Percentiles rank a stretch among this genome's conserved stretches.
phyloP scores from a whole-genome alignment of 495 filamentous ascomycete species.

The Ramalina peruviana region DNA sequence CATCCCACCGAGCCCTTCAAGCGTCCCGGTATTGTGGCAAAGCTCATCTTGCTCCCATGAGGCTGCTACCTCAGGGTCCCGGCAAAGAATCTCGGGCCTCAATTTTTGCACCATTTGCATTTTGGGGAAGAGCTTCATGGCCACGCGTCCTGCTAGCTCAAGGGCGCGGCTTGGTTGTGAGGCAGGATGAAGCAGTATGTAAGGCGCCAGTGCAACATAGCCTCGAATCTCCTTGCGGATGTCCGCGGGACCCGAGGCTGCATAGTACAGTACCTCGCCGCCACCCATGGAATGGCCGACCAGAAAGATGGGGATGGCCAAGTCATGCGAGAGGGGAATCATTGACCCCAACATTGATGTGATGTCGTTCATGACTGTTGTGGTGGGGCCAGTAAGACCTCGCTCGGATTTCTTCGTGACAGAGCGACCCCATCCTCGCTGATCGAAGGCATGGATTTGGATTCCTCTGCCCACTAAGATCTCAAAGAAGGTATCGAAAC shows the following conservation, averaged over 20 bases:
- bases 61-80: constrained; percentile 45
- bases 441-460: constrained; percentile 61
- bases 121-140: constrained; percentile 46
- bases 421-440: constrained; percentile 53
- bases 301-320: constrained; percentile 56
- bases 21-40: constrained; percentile 64
- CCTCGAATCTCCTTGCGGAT: constrained; percentile 37
- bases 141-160: constrained; percentile 48
- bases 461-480: constrained; percentile 56
- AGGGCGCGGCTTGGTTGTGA: constrained; percentile 43
- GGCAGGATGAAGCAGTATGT: constrained; percentile 50
- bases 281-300: constrained; percentile 84
- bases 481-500: constrained; percentile 55
- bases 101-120: constrained; percentile 43
- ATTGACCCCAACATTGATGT: constrained; percentile 46
- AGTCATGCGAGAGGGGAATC: constrained; percentile 17
- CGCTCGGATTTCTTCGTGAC: constrained; percentile 33
- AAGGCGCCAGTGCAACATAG: constrained; percentile 53
- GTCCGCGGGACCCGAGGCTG: constrained; percentile 25
- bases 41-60: constrained; percentile 47
- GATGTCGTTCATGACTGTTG: constrained; percentile 60
- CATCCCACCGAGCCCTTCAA: constrained; percentile 61
- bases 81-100: constrained; percentile 40
- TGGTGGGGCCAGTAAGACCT: constrained; percentile 59
- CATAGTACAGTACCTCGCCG: constrained; percentile 47